phyloP scores from a whole-genome alignment of 2,329 filamentous ascomycete genomes.

The Dactylellina parvicollis region DNA sequence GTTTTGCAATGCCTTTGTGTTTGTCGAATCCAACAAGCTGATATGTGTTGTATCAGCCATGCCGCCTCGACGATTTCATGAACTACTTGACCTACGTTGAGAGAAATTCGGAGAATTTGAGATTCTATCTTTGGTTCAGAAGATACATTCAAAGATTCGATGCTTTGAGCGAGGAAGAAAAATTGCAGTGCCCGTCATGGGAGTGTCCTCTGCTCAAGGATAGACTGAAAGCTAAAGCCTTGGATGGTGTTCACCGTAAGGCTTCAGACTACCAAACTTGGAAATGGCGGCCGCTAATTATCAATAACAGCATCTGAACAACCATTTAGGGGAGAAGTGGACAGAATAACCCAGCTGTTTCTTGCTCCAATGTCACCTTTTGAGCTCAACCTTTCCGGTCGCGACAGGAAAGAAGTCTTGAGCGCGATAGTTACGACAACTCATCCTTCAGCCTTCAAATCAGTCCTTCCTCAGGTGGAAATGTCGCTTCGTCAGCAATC shows the following conservation, averaged over 20 bases:
- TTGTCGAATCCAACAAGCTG: constrained; percentile 2
- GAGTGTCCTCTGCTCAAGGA: constrained; percentile 56
- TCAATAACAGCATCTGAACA: constrained; percentile 74
- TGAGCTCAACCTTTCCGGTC: constrained; percentile 77
- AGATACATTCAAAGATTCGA: constrained; percentile 72
- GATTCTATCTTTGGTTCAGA: constrained; percentile 76
- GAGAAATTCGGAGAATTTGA: constrained; percentile 80
- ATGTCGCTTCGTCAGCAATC: constrained; percentile 76
- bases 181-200: constrained; percentile 62
- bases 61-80: constrained; percentile 83
- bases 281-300: not conserved
- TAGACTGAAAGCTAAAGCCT: not conserved
- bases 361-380: constrained; percentile 73
- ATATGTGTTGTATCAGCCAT: constrained; percentile 68
- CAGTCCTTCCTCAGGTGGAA: constrained; percentile 72
- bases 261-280: not conserved
- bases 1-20: constrained; percentile 60
- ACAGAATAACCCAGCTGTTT: constrained; percentile 78
- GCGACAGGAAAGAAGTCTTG: constrained; percentile 71
- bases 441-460: constrained; percentile 76
- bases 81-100: constrained; percentile 85
- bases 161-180: constrained; percentile 66
- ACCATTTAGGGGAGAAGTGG: constrained; percentile 78
- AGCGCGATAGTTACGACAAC: constrained; percentile 78
- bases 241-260: not conserved